A percentile compares a stretch with the other conserved stretches of the same genome.
Evolutionary conservation across 768 basidiomycete species (phyloP).

Genomic region (Phaffia tasmanica): DNA sequence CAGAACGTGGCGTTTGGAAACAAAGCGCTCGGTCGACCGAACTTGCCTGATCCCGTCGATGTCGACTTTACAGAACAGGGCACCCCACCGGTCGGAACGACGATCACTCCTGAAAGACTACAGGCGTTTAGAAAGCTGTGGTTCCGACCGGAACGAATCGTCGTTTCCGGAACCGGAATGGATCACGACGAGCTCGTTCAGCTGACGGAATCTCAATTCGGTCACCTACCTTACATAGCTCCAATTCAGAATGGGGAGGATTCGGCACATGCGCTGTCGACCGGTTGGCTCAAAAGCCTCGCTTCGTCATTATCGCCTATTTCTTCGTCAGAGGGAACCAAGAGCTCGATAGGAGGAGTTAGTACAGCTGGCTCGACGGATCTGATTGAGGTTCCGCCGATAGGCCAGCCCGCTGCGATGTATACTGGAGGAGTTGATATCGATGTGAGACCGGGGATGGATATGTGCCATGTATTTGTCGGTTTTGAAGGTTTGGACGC

Average conservation of each 20-base stretch:
- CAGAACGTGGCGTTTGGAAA: constrained; percentile 73
- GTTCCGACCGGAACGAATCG: constrained; percentile 86
- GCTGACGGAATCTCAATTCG: constrained; percentile 71
- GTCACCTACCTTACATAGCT: constrained; percentile 41
- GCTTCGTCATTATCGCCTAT: background rate
- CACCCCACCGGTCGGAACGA: background rate
- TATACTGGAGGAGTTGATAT: constrained; percentile 72
- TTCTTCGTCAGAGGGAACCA: constrained; percentile 7
- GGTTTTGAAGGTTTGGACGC: constrained; percentile 86
- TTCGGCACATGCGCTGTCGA: constrained; percentile 22
- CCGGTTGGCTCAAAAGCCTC: constrained; percentile 18
- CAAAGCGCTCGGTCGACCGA: constrained; percentile 73
- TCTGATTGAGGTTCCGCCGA: constrained; percentile 6
- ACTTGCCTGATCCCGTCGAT: constrained; percentile 46
- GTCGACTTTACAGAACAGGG: constrained; percentile 1
- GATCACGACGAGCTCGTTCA: constrained; percentile 78
- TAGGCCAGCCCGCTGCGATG: constrained; percentile 12
- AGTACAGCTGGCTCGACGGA: constrained; percentile 1
- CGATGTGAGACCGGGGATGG: constrained; percentile 41
- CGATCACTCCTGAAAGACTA: constrained; percentile 53
- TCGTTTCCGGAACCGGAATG: constrained; percentile 88
- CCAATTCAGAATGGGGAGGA: constrained; percentile 14
- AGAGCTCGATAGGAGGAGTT: constrained; percentile 23
- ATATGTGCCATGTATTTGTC: constrained; percentile 87
- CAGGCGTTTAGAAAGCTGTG: constrained; percentile 18